Base-by-base conservation (phyloP, 2,329 filamentous ascomycete species). In the Xylariales sp. region DNA sequence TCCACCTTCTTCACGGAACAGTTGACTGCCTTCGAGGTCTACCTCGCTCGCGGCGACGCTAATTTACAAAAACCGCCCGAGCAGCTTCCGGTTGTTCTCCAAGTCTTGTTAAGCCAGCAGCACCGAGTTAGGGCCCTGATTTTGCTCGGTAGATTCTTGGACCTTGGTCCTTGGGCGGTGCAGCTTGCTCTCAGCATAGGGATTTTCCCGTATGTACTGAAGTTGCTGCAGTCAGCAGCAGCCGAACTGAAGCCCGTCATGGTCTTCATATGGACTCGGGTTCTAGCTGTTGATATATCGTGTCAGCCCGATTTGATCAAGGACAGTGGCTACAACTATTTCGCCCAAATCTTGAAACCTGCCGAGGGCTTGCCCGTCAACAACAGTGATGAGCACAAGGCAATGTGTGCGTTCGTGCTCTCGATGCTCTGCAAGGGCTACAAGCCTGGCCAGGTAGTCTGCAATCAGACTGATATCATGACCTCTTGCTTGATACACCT, bases 231-330 rank as follows among this genome's bases (percentile, higher is more conserved):
- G 61, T 97, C 93, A 4, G 91, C 94, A 34, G 93, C 93, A 0
- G 79, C 88, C 34, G 93, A 98, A 62, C 69, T 98, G 47, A 97
- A 97, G 58, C 91, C 93, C 0, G 90, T 97, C 46, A 97, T 98
- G 93, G 90, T 98, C 4, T 98, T 97, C 63, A 98, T 98, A 48
- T 98, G 93, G 93, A 90, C 93, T 5, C 80, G 93, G 36, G 88
- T 98, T 31, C 79, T 98, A 49, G 93, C 93, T 6, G 93, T 98
- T 5, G 93, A 98, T 57, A 83, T 93, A 45, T 88, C 87, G 1
- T 96, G 93, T 57, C 93, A 98, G 62, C 82, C 84, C 47, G 93
- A 98, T 61, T 71, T 98, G 10, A 80, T 97, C 53, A 97, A 97
- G 64, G 93, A 98, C 59, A 95, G 90, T 55, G 93, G 93, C 5